Percentiles rank a stretch among this genome's conserved stretches.
phyloP scores from a whole-genome alignment of 768 basidiomycete species.

The Boletus rufocinnamomeus region DNA sequence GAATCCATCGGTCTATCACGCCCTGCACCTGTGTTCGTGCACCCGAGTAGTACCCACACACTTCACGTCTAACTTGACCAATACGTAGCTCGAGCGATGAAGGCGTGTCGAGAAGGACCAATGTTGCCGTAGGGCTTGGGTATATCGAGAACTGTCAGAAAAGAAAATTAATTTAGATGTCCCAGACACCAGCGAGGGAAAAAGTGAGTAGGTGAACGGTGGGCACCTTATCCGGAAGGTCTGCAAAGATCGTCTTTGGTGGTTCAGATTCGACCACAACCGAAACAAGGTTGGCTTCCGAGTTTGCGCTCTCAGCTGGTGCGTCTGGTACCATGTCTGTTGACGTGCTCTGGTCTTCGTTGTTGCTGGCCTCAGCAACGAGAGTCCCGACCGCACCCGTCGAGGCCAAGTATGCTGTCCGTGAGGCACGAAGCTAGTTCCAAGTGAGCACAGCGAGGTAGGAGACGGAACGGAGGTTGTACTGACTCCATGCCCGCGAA shows the following conservation, averaged over 20 bases:
- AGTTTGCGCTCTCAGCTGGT: neutral
- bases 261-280: slow-evolving; percentile 14
- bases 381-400: slow-evolving; percentile 20
- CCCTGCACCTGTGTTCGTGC: slow-evolving; percentile 69
- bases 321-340: slow-evolving; percentile 1
- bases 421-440: slow-evolving; percentile 27
- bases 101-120: slow-evolving; percentile 72
- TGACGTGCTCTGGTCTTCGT: slow-evolving; percentile 5
- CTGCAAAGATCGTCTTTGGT: slow-evolving; percentile 14
- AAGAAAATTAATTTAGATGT: neutral
- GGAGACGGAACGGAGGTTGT: neutral
- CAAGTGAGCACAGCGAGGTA: neutral
- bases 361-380: slow-evolving; percentile 14
- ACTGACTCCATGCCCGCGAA: slow-evolving; percentile 31
- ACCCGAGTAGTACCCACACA: slow-evolving; percentile 55
- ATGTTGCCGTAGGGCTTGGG: slow-evolving; percentile 56
- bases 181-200: neutral
- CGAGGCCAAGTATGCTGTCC: slow-evolving; percentile 25
- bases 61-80: slow-evolving; percentile 61
- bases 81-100: slow-evolving; percentile 79
- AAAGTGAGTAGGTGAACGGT: neutral
- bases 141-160: slow-evolving; percentile 80
- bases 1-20: slow-evolving; percentile 81
- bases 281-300: neutral
- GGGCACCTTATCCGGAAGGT: slow-evolving; percentile 31